These are phyloP conservation scores for Colletotrichum sojae DNA, from an alignment of 2,329 filamentous ascomycete genomes.

Conservation along the genomic window DNA sequence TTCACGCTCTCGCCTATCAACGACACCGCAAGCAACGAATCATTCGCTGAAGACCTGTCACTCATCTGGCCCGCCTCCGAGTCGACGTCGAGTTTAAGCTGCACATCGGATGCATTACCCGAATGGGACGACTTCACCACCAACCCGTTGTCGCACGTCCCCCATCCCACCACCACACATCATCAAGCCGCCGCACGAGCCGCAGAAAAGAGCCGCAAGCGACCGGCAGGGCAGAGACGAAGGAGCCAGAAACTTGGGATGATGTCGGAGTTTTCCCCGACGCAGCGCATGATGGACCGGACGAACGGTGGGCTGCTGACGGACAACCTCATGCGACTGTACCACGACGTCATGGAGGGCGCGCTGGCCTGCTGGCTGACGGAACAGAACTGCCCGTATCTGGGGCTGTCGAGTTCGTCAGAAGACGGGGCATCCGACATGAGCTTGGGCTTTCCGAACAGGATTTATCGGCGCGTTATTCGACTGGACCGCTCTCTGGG, in stretches of 20 bases:
- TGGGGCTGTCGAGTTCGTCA: background rate
- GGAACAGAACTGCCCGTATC: slow-evolving; percentile 66
- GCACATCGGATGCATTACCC: background rate
- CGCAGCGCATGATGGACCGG: slow-evolving; percentile 45
- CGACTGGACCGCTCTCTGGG: slow-evolving; percentile 62
- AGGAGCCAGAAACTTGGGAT: background rate
- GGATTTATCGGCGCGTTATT: slow-evolving; percentile 64
- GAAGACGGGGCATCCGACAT: slow-evolving; percentile 54
- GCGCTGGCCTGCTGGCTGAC: slow-evolving; percentile 68
- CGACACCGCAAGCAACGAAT: background rate
- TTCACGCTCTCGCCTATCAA: slow-evolving; percentile 1
- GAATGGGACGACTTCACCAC: background rate
- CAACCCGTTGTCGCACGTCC: background rate
- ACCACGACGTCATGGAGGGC: slow-evolving; percentile 68
- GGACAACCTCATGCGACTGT: slow-evolving; percentile 61
- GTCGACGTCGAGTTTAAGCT: background rate
- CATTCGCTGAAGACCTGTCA: background rate
- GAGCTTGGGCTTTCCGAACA: slow-evolving; percentile 54
- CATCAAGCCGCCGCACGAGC: background rate
- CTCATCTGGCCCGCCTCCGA: slow-evolving; percentile 6
- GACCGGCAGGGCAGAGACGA: slow-evolving; percentile 6
- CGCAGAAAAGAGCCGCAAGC: background rate
- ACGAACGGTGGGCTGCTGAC: slow-evolving; percentile 56
- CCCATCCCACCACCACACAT: background rate
- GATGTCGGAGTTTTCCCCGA: slow-evolving; percentile 38